These are phyloP conservation scores for Apiospora phragmitis DNA, from an alignment of 2,329 filamentous ascomycete genomes.

Conservation along the genomic window DNA sequence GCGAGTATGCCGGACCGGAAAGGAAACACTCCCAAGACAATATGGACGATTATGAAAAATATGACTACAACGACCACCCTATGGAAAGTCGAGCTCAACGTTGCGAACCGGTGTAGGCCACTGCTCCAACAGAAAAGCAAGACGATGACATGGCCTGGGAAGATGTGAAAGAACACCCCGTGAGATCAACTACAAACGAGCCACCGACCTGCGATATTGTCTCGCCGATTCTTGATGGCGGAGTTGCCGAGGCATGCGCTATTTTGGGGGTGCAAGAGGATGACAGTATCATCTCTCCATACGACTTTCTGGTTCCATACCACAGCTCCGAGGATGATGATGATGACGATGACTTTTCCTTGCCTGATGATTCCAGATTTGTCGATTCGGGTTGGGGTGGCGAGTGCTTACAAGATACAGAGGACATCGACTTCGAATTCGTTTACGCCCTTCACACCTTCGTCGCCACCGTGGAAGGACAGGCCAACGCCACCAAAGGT, in stretches of 20 bases:
- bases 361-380: conserved; percentile 57
- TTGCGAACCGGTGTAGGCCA: conserved; percentile 19
- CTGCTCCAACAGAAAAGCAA: conserved; percentile 1
- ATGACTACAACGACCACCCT: conserved; percentile 20
- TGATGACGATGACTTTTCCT: conserved; percentile 60
- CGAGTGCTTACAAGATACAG: conserved; percentile 88
- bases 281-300: conserved; percentile 31
- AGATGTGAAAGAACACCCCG: conserved; percentile 4
- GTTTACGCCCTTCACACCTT: conserved; percentile 98
- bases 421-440: conserved; percentile 99
- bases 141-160: conserved; percentile 24
- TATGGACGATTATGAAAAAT: not conserved
- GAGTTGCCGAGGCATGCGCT: conserved; percentile 18
- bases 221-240: not conserved
- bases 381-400: conserved; percentile 73
- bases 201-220: not conserved
- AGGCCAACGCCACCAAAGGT: conserved; percentile 96
- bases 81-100: conserved; percentile 28
- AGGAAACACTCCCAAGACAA: conserved; percentile 21
- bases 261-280: conserved; percentile 1
- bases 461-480: conserved; percentile 94
- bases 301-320: conserved; percentile 44
- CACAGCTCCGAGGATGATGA: conserved; percentile 45
- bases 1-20: conserved; percentile 44
- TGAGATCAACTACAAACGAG: conserved; percentile 10